Conservation (phyloP, 169 alveolate species). For the Cryptosporidium baileyi region DNA sequence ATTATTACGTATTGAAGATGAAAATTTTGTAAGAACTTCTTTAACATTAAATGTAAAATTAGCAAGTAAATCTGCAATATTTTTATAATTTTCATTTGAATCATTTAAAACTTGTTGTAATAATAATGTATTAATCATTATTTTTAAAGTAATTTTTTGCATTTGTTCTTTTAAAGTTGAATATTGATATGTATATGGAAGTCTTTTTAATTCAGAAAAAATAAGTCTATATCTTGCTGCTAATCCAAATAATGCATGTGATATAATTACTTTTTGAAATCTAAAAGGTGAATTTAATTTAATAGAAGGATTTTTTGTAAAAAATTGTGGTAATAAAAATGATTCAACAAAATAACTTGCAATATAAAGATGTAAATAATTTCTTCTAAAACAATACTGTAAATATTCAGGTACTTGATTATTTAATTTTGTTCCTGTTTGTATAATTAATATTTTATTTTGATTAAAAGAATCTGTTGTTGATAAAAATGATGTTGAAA, state of each 20-base stretch:
- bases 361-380: not conserved
- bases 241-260: constrained; percentile 46
- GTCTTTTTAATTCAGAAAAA: constrained; percentile 4
- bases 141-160: not conserved
- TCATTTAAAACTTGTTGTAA: not conserved
- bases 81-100: constrained; percentile 21
- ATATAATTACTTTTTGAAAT: not conserved
- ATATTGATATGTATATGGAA: constrained; percentile 18
- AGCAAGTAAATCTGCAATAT: not conserved
- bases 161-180: not conserved
- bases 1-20: not conserved
- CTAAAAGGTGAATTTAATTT: constrained; percentile 22
- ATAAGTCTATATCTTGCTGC: constrained; percentile 32
- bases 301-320: constrained; percentile 32
- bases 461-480: not conserved
- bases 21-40: constrained; percentile 18
- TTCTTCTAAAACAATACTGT: constrained; percentile 26
- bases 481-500: constrained; percentile 18
- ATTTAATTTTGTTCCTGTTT: constrained; percentile 2
- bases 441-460: not conserved
- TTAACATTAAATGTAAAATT: constrained; percentile 33
- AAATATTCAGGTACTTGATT: constrained; percentile 48
- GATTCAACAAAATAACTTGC: constrained; percentile 21
- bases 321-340: constrained; percentile 43
- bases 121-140: not conserved